These are phyloP conservation scores for Thymus quinquecostatus DNA, from an alignment of 257 asterid species.

Conservation along the genomic window DNA sequence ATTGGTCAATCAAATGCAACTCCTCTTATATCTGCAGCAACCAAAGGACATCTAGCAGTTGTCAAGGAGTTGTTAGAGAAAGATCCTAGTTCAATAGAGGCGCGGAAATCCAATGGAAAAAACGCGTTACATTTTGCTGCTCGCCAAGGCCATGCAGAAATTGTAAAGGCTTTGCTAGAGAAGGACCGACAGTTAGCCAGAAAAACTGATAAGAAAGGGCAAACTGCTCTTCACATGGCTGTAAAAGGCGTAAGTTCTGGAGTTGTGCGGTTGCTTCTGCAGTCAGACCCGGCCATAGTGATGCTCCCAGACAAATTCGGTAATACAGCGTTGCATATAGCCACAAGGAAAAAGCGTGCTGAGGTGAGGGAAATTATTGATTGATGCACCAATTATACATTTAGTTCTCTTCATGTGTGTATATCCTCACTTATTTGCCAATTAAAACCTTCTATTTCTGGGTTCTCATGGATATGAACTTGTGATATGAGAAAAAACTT, in stretches of 20 bases:
- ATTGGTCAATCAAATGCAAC: conserved; percentile 78
- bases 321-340: conserved; percentile 72
- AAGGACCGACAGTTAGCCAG: conserved; percentile 71
- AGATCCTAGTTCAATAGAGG: conserved; percentile 66
- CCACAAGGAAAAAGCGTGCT: conserved; percentile 72
- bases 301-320: conserved; percentile 80
- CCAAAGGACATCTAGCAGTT: conserved; percentile 67
- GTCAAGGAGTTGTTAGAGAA: conserved; percentile 61
- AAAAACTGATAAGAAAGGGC: conserved; percentile 77
- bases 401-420: background rate
- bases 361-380: conserved; percentile 47
- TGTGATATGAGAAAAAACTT: background rate
- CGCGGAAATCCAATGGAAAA: conserved; percentile 71
- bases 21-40: conserved; percentile 80
- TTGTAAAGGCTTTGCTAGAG: conserved; percentile 62
- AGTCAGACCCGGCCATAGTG: conserved; percentile 72
- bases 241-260: conserved; percentile 65
- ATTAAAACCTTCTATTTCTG: background rate
- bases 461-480: background rate
- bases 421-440: background rate
- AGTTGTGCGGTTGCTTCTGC: conserved; percentile 65
- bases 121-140: conserved; percentile 74
- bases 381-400: background rate
- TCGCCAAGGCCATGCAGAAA: conserved; percentile 73
- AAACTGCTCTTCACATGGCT: conserved; percentile 81